These are phyloP conservation scores for Penicillium brevicompactum DNA, from an alignment of 2,329 filamentous ascomycete species.

Conservation along the genomic window DNA sequence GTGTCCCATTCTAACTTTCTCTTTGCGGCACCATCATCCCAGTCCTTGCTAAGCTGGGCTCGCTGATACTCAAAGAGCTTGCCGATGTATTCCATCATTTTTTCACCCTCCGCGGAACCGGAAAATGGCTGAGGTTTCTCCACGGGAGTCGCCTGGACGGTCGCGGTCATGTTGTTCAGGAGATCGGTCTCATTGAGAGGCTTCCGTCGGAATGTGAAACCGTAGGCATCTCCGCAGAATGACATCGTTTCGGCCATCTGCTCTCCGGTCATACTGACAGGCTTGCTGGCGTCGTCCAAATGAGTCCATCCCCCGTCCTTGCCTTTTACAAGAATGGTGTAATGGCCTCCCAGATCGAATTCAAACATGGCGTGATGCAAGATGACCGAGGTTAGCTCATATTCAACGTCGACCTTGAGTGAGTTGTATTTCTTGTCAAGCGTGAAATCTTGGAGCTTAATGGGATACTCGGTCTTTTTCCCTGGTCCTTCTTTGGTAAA, in stretches of 20 bases:
- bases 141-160: no score
- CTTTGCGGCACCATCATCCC: background rate
- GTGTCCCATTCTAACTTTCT: background rate
- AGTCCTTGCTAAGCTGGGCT: background rate
- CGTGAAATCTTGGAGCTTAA: slow-evolving; percentile 4
- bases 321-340: slow-evolving; percentile 24
- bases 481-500: background rate
- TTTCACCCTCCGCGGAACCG: no score
- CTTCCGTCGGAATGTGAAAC: slow-evolving; percentile 22
- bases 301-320: slow-evolving; percentile 18
- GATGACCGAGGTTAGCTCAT: slow-evolving; percentile 29
- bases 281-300: background rate
- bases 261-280: background rate
- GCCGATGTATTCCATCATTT: background rate
- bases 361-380: slow-evolving; percentile 17
- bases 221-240: slow-evolving; percentile 6
- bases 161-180: no score
- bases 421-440: slow-evolving; percentile 1
- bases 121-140: no score
- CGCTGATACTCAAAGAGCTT: background rate
- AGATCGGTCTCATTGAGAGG: no score
- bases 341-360: slow-evolving; percentile 20
- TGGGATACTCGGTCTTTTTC: background rate
- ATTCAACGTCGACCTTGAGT: slow-evolving; percentile 12
- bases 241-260: background rate